Conservation (phyloP, 257 asterid species). For the Thymus mandschuricus region DNA sequence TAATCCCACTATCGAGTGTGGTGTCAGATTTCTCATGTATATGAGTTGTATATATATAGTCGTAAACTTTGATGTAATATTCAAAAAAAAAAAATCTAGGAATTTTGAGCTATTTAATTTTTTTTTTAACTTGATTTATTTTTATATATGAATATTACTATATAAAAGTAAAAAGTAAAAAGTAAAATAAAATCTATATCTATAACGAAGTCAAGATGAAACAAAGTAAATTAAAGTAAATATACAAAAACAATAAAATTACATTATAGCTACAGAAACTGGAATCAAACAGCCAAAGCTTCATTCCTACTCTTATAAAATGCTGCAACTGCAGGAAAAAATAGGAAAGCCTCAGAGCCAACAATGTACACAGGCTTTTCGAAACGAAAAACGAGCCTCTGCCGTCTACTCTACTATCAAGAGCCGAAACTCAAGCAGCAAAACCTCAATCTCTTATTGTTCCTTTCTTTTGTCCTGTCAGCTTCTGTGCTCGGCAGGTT, state of each 20-base stretch:
- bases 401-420: constrained; percentile 19
- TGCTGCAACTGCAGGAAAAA: constrained; percentile 6
- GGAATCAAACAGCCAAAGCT: background rate
- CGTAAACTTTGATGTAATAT: too few species aligned
- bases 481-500: constrained; percentile 17
- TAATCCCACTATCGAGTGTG: too few species aligned
- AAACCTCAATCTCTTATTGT: constrained; percentile 33
- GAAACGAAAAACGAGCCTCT: background rate
- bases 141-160: too few species aligned
- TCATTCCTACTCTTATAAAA: background rate
- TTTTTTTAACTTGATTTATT: too few species aligned
- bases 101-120: too few species aligned
- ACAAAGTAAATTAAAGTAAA: background rate
- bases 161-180: too few species aligned
- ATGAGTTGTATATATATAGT: too few species aligned
- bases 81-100: too few species aligned
- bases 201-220: constrained; percentile 3
- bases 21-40: too few species aligned
- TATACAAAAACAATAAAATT: constrained; percentile 3
- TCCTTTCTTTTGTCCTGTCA: constrained; percentile 35
- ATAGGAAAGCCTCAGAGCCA: background rate
- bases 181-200: constrained; percentile 3
- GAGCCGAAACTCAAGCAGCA: constrained; percentile 52
- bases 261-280: constrained; percentile 20
- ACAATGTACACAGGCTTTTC: background rate